phyloP scores from a whole-genome alignment of 495 filamentous ascomycete species.

The Aspergillus campestris region DNA sequence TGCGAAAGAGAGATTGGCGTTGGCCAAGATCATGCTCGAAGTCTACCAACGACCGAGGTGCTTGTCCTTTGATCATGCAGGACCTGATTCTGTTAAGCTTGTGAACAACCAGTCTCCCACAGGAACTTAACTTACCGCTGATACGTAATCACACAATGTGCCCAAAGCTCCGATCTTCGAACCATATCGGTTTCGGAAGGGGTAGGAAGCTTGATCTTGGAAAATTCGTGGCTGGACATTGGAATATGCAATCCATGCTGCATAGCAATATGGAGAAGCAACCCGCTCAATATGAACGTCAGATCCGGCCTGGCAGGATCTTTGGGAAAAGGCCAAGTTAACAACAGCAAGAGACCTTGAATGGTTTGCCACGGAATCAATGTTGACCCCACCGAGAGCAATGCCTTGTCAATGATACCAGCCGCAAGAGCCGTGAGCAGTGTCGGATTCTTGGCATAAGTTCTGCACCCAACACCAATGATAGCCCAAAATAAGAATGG shows the following conservation, averaged over 20 bases:
- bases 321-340: constrained; percentile 44
- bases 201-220: constrained; percentile 23
- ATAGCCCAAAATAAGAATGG: constrained; percentile 46
- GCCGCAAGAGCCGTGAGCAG: constrained; percentile 29
- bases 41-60: constrained; percentile 23
- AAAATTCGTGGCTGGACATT: constrained; percentile 42
- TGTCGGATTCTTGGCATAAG: constrained; percentile 33
- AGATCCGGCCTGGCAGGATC: constrained; percentile 33
- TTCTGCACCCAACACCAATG: constrained; percentile 31
- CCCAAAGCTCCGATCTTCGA: constrained; percentile 37
- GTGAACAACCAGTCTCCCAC: neutral
- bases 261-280: constrained; percentile 40
- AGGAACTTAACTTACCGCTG: constrained; percentile 20
- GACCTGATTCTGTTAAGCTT: constrained; percentile 15
- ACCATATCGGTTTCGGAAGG: constrained; percentile 28
- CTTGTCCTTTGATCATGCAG: constrained; percentile 31
- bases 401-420: constrained; percentile 37
- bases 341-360: constrained; percentile 38
- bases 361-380: constrained; percentile 38
- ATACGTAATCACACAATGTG: constrained; percentile 33
- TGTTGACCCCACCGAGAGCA: constrained; percentile 28
- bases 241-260: constrained; percentile 43
- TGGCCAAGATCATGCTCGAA: constrained; percentile 29
- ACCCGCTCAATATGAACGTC: constrained; percentile 32
- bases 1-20: constrained; percentile 23